Conservation (phyloP, 1,284 basidiomycete genomes). For the Inonotus hispidus region DNA sequence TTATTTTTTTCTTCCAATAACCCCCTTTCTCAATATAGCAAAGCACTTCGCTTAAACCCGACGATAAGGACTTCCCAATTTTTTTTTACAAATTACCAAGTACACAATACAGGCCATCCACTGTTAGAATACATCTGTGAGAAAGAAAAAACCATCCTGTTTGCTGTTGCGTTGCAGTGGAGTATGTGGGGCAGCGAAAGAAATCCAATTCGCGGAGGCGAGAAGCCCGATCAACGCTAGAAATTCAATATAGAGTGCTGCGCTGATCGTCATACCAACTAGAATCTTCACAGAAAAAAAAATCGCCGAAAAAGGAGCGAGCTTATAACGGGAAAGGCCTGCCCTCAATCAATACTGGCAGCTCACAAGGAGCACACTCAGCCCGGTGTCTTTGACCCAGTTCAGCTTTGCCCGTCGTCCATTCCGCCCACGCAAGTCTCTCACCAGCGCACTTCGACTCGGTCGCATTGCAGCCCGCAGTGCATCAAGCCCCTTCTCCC, state of each 20-base stretch:
- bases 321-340: not conserved
- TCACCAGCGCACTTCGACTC: constrained; percentile 51
- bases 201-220: not conserved
- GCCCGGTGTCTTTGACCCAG: constrained; percentile 59
- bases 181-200: not conserved
- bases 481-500: constrained; percentile 56
- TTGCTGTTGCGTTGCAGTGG: not conserved
- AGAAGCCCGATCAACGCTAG: not conserved
- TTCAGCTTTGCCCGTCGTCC: constrained; percentile 40
- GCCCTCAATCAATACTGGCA: constrained; percentile 24
- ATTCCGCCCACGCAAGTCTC: constrained; percentile 43
- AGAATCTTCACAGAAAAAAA: not conserved
- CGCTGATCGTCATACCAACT: not conserved
- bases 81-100: not conserved
- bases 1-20: not conserved
- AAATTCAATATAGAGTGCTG: not conserved
- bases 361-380: constrained; percentile 56
- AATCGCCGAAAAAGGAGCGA: not conserved
- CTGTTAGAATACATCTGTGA: not conserved
- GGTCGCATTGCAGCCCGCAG: constrained; percentile 57
- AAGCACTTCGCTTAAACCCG: not conserved
- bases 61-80: too few species aligned
- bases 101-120: not conserved
- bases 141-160: not conserved
- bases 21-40: not conserved